Evolutionary conservation across 192 early-diverging fungal species (phyloP).

Genomic region (Ambispora gerdemannii): DNA sequence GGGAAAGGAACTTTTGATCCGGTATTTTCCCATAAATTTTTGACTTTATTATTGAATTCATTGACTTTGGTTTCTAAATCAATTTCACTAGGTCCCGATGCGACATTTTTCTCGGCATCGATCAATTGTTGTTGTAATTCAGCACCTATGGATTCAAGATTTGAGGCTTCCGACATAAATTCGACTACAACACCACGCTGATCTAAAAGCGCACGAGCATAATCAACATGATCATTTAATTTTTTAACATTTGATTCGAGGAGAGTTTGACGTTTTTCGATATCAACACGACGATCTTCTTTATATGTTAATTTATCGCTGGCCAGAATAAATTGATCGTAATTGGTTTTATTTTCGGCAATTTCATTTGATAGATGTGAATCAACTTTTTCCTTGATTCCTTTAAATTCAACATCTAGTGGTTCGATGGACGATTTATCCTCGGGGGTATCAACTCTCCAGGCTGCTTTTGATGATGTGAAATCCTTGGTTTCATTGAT

Average conservation of each 20-base stretch:
- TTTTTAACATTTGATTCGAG: slow-evolving; percentile 17
- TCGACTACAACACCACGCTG: slow-evolving; percentile 17
- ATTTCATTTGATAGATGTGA: neutral
- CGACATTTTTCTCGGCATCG: slow-evolving; percentile 22
- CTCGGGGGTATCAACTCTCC: slow-evolving; percentile 20
- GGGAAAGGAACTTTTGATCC: slow-evolving; percentile 23
- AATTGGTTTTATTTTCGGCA: neutral
- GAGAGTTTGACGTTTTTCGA: slow-evolving; percentile 19
- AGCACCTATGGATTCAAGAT: neutral
- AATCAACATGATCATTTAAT: slow-evolving; percentile 10
- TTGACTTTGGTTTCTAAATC: slow-evolving; percentile 22
- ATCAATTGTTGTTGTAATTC: slow-evolving; percentile 3
- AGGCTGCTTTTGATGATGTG: slow-evolving; percentile 10
- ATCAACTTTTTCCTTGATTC: slow-evolving; percentile 15
- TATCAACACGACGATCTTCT: slow-evolving; percentile 3
- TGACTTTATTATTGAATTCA: slow-evolving; percentile 12
- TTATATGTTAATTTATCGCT: slow-evolving; percentile 22
- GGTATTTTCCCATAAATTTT: neutral
- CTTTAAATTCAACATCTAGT: slow-evolving; percentile 5
- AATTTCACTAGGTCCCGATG: slow-evolving; percentile 12
- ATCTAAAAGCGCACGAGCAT: slow-evolving; percentile 6
- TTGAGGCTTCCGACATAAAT: slow-evolving; percentile 12
- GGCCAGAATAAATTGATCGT: slow-evolving; percentile 14
- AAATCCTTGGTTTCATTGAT: neutral
- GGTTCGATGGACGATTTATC: neutral